phyloP scores from a whole-genome alignment of 1,139 yeast species.

The Wickerhamomyces sp. region DNA sequence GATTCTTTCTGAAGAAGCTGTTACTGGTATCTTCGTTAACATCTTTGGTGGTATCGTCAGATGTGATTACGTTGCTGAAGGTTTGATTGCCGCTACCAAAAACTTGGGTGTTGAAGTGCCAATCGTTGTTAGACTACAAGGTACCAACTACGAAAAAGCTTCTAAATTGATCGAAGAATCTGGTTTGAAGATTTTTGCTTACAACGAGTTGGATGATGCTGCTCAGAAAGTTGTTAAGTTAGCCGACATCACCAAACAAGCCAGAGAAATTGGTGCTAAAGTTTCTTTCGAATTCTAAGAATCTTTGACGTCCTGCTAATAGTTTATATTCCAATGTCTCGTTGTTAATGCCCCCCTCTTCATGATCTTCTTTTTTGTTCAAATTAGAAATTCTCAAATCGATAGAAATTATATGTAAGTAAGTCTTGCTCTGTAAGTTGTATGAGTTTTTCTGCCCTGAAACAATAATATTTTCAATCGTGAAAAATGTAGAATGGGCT shows the following conservation, averaged over 20 bases:
- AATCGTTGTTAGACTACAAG: slow-evolving; percentile 96
- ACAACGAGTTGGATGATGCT: slow-evolving; percentile 93
- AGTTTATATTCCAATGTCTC: no score
- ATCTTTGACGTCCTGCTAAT: no score
- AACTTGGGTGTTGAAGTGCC: slow-evolving; percentile 88
- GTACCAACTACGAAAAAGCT: slow-evolving; percentile 91
- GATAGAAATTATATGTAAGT: no score
- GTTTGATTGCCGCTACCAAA: slow-evolving; percentile 90
- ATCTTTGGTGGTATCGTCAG: slow-evolving; percentile 99
- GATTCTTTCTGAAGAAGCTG: slow-evolving; percentile 84
- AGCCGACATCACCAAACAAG: slow-evolving; percentile 43
- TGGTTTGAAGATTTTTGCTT: slow-evolving; percentile 88
- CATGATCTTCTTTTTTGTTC: background rate
- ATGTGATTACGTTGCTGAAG: slow-evolving; percentile 98
- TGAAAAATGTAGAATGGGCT: no score
- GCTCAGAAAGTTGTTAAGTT: slow-evolving; percentile 91
- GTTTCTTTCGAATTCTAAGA: slow-evolving; percentile 39
- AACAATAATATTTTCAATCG: no score
- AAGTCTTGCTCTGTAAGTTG: no score
- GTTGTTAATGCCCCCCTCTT: slow-evolving; percentile 1
- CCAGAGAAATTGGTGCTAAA: slow-evolving; percentile 43
- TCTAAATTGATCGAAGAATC: slow-evolving; percentile 81
- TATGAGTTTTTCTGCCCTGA: no score
- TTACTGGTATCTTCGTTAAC: slow-evolving; percentile 94
- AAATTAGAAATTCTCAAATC: no score